Base-by-base conservation (phyloP, 1,284 basidiomycete species). In the Leccinum fuscescens region DNA sequence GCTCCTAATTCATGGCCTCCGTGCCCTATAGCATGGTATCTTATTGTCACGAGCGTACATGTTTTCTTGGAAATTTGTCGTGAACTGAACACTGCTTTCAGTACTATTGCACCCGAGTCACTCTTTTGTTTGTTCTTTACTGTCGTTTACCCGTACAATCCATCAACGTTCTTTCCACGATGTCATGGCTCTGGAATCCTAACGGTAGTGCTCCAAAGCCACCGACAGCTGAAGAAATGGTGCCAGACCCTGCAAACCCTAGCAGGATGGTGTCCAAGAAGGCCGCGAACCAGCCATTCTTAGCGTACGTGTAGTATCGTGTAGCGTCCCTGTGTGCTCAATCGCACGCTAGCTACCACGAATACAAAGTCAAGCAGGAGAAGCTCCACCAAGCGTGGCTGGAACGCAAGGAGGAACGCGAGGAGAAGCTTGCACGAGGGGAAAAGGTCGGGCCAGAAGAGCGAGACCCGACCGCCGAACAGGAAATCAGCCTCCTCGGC, bases 281-380 rank as follows among this genome's bases (percentile, higher is more conserved):
- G 76, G 74, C 82, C 58, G 89, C 92, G 37, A 94, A 94, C 76
- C 79, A 82, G 64, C 92, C 92, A 20, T 94, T 92, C 74, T 81
- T 93, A 55, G 85, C 85, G 87, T 93, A 77, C 66, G 89, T 84
- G 27, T 48, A 55, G 48, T 55, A 12, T 17, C 12, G n/a, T 50
- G 9, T 6, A 54, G 22, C 14, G 53, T 58, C 29, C 37, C 61
- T 55, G 48, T 42, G 50, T 56, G 65, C 60, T 68, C 46, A 69
- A 50, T 35, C 35, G 8, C 61, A 46, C 35, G 24, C 56, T 66
- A 92, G 90, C 12, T 85, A 92, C 74, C 83, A 83, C 69, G 80
- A 86, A 72, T 91, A 90, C 74, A 83, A 82, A 59, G 79, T 82
- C 58, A 77, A 83, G 66, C 84, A 84, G 71, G 82, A 86, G 69